These are phyloP conservation scores for Nevesoporus exiguus DNA, from an alignment of 768 basidiomycete species.

Conservation along the genomic window DNA sequence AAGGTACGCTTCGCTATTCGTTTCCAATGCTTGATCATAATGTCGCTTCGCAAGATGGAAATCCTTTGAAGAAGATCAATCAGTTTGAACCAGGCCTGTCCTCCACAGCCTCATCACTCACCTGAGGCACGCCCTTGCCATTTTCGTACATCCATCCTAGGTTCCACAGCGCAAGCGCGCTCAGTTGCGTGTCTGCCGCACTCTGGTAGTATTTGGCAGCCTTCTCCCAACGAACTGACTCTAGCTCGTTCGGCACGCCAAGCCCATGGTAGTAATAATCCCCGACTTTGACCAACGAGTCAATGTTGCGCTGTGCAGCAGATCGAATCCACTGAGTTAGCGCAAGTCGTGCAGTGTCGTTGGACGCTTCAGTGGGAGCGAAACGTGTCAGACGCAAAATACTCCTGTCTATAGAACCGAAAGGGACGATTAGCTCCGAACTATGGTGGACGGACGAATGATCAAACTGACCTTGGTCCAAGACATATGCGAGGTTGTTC, in stretches of 20 bases:
- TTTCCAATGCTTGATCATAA: slow-evolving; percentile 87
- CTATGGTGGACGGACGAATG: slow-evolving; percentile 30
- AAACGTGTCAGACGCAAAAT: slow-evolving; percentile 65
- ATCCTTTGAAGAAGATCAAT: slow-evolving; percentile 48
- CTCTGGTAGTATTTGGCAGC: slow-evolving; percentile 93
- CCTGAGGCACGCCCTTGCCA: slow-evolving; percentile 87
- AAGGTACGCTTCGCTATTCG: slow-evolving; percentile 84
- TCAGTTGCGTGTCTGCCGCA: slow-evolving; percentile 88
- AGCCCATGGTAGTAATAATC: slow-evolving; percentile 95
- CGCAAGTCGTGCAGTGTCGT: slow-evolving; percentile 78
- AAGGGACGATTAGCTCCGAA: slow-evolving; percentile 19
- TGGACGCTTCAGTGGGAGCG: slow-evolving; percentile 68
- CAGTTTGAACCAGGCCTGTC: background rate
- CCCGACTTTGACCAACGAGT: slow-evolving; percentile 95
- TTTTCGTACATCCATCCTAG: slow-evolving; percentile 99
- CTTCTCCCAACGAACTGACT: slow-evolving; percentile 70
- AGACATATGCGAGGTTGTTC: slow-evolving; percentile 88
- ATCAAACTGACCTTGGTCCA: slow-evolving; percentile 75
- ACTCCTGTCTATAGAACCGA: slow-evolving; percentile 53
- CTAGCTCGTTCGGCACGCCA: slow-evolving; percentile 69
- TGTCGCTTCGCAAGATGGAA: slow-evolving; percentile 96
- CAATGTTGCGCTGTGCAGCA: slow-evolving; percentile 91
- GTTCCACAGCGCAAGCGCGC: slow-evolving; percentile 97
- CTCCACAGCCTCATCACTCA: slow-evolving; percentile 27
- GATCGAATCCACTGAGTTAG: slow-evolving; percentile 94